phyloP scores from a whole-genome alignment of 2,329 filamentous ascomycete genomes.

The Thelonectria discophora region DNA sequence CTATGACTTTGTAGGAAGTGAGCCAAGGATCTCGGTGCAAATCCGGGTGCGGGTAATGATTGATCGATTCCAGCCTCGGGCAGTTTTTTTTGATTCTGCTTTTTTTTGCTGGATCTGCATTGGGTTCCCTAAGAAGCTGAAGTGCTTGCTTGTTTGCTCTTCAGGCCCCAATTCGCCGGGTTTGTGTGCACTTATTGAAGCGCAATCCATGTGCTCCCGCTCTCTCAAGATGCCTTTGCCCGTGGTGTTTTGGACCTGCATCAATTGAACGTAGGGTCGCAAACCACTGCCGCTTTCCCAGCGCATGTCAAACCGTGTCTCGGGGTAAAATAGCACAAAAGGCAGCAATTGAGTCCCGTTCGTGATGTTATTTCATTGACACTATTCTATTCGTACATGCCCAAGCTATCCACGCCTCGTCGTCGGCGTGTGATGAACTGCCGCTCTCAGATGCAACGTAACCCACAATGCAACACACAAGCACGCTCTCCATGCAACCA shows the following conservation, averaged over 20 bases:
- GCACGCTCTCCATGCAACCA: background rate
- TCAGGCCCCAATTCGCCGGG: too few species aligned
- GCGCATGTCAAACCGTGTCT: too few species aligned
- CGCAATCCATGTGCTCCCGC: too few species aligned
- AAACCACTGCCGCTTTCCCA: too few species aligned
- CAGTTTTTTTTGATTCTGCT: constrained; percentile 21
- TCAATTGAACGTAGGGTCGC: too few species aligned
- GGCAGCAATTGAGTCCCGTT: too few species aligned
- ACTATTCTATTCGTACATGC: background rate
- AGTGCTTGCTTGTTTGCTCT: too few species aligned
- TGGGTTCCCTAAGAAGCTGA: background rate
- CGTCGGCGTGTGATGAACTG: background rate
- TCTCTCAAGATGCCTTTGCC: too few species aligned
- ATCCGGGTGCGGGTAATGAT: constrained; percentile 46
- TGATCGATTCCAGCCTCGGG: too few species aligned
- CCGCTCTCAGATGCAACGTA: background rate
- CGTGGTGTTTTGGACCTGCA: background rate
- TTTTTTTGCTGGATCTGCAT: background rate
- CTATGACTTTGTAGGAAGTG: constrained; percentile 42
- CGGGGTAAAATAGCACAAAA: too few species aligned
- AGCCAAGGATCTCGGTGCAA: constrained; percentile 51
- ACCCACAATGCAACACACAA: background rate
- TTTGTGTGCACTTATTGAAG: too few species aligned
- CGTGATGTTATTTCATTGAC: too few species aligned
- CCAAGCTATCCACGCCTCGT: background rate